Conservation (phyloP, 106 monocot genomes). For the Apostasia shenzhenica region DNA sequence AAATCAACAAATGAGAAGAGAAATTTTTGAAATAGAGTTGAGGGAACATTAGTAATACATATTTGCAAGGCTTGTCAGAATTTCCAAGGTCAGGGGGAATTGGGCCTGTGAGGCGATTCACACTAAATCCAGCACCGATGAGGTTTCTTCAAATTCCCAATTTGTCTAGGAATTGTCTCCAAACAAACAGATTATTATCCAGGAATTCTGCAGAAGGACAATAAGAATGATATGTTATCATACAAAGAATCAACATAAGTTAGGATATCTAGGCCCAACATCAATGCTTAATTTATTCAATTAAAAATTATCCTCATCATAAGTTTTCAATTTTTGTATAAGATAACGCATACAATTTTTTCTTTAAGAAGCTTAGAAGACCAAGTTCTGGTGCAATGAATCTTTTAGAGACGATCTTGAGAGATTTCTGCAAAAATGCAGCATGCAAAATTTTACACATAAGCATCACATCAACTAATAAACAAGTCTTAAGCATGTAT, state of each 20-base stretch:
- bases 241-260: not conserved
- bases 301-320: not conserved
- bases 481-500: too few species aligned
- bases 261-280: not conserved
- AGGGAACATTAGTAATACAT: constrained; percentile 35
- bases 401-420: constrained; percentile 68
- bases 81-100: constrained; percentile 52
- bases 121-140: constrained; percentile 46
- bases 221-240: not conserved
- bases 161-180: constrained; percentile 75
- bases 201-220: constrained; percentile 50
- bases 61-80: constrained; percentile 44
- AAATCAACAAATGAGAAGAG: constrained; percentile 3
- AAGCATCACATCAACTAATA: not conserved
- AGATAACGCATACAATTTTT: constrained; percentile 54
- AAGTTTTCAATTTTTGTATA: not conserved
- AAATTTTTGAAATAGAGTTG: not conserved
- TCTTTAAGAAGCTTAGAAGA: constrained; percentile 42
- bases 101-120: constrained; percentile 49
- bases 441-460: not conserved
- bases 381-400: constrained; percentile 70
- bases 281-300: not conserved
- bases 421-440: constrained; percentile 54
- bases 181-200: constrained; percentile 46
- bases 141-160: constrained; percentile 67